Conservation (phyloP, 2,329 filamentous ascomycete species). For the Emmonsiellopsis sp. region DNA sequence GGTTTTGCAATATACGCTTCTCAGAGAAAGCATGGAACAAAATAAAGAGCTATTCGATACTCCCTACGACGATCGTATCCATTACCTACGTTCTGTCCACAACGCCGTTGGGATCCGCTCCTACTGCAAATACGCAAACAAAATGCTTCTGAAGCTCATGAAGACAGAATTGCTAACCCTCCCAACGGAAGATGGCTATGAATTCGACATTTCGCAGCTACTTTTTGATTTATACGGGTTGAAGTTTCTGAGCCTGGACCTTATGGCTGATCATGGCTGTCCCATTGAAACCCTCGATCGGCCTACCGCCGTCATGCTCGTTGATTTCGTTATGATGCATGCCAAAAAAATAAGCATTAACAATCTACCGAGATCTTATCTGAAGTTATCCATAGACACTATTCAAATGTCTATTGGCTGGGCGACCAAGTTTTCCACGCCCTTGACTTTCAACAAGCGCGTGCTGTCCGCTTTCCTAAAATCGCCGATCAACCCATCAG, state of each 20-base stretch:
- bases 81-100: conserved; percentile 73
- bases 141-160: conserved; percentile 81
- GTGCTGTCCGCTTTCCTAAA: conserved; percentile 75
- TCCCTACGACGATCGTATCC: conserved; percentile 63
- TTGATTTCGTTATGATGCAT: conserved; percentile 74
- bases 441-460: conserved; percentile 79
- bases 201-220: conserved; percentile 77
- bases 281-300: conserved; percentile 68
- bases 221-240: conserved; percentile 75
- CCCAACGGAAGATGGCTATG: conserved; percentile 69
- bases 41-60: conserved; percentile 55
- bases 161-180: conserved; percentile 75
- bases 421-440: conserved; percentile 64
- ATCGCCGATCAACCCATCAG: conserved; percentile 70
- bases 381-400: conserved; percentile 84
- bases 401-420: conserved; percentile 78
- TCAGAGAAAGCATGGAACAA: conserved; percentile 66
- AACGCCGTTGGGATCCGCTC: conserved; percentile 74
- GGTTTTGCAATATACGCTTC: conserved; percentile 74
- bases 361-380: conserved; percentile 81
- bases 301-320: conserved; percentile 67
- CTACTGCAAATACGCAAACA: conserved; percentile 76
- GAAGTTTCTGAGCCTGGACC: conserved; percentile 62
- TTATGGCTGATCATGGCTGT: conserved; percentile 71
- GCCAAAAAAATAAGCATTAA: conserved; percentile 80